Conservation (phyloP, 371 early-diverging fungal species). For the Zopfochytrium polystomum region DNA sequence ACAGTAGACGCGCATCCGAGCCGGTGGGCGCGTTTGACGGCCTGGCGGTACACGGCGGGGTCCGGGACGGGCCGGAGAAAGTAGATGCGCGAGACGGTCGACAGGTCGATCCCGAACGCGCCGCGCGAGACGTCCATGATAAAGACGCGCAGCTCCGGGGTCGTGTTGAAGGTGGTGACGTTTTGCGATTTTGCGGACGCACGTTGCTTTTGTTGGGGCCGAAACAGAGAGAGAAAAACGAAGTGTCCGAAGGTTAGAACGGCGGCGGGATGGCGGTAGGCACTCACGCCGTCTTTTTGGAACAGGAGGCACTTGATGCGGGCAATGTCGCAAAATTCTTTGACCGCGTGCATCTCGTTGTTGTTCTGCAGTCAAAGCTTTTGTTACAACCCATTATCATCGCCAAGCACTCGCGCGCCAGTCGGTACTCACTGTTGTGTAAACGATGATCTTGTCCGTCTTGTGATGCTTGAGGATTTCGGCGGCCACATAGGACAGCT, state of each 20-base stretch:
- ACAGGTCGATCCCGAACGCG: slow-evolving; percentile 73
- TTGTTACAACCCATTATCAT: slow-evolving; percentile 2
- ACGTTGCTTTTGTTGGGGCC: slow-evolving; percentile 11
- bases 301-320: slow-evolving; percentile 17
- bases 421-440: slow-evolving; percentile 20
- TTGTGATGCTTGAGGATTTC: slow-evolving; percentile 23
- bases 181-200: slow-evolving; percentile 31
- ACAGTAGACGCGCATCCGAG: slow-evolving; percentile 80
- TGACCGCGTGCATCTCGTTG: slow-evolving; percentile 11
- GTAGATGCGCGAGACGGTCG: slow-evolving; percentile 58
- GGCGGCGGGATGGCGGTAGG: not conserved
- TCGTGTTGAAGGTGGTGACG: slow-evolving; percentile 73
- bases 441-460: slow-evolving; percentile 39
- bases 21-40: slow-evolving; percentile 88
- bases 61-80: slow-evolving; percentile 63
- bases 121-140: slow-evolving; percentile 68
- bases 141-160: slow-evolving; percentile 58
- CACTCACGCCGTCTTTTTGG: slow-evolving; percentile 11
- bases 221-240: not conserved
- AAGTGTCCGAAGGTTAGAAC: not conserved
- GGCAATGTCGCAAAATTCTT: slow-evolving; percentile 17
- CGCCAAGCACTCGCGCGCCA: not conserved
- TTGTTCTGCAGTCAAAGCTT: slow-evolving; percentile 2
- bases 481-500: slow-evolving; percentile 31
- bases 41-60: slow-evolving; percentile 50